These are phyloP conservation scores for Jamesozyma piceae DNA, from an alignment of 805 yeast species.

Conservation along the genomic window DNA sequence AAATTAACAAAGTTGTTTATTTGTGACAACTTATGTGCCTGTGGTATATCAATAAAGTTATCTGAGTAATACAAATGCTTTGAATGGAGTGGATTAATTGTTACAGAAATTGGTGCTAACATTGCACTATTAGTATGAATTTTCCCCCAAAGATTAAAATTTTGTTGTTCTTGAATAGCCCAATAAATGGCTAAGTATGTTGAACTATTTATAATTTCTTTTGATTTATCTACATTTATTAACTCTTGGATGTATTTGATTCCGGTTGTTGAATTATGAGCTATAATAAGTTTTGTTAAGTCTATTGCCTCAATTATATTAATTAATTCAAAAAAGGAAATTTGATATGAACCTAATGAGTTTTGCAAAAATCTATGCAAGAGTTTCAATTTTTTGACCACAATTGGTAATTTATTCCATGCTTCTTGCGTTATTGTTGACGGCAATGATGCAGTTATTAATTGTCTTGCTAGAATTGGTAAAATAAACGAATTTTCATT, in stretches of 20 bases:
- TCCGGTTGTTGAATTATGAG: not conserved
- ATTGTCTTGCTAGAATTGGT: conserved; percentile 28
- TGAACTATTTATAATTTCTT: conserved; percentile 17
- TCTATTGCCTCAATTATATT: conserved; percentile 30
- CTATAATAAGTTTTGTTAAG: conserved; percentile 9
- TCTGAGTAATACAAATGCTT: conserved; percentile 28
- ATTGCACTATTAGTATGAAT: conserved; percentile 26
- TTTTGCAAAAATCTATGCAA: conserved; percentile 40
- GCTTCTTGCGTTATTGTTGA: conserved; percentile 34
- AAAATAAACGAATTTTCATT: conserved; percentile 21
- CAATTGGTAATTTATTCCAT: conserved; percentile 33
- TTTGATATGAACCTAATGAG: conserved; percentile 32
- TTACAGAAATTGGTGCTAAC: conserved; percentile 35
- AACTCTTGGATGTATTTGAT: not conserved
- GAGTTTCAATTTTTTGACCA: conserved; percentile 36
- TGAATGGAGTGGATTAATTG: conserved; percentile 35
- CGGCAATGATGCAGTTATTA: conserved; percentile 28
- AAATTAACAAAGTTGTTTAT: conserved; percentile 22
- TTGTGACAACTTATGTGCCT: conserved; percentile 10
- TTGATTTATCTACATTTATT: not conserved
- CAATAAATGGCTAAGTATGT: conserved; percentile 39
- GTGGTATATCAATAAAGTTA: conserved; percentile 26
- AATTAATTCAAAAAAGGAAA: conserved; percentile 33
- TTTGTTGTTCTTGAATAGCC: conserved; percentile 38
- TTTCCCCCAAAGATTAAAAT: conserved; percentile 38